Base-by-base conservation (phyloP, 495 filamentous ascomycete species). In the Penicillium verhagenii region DNA sequence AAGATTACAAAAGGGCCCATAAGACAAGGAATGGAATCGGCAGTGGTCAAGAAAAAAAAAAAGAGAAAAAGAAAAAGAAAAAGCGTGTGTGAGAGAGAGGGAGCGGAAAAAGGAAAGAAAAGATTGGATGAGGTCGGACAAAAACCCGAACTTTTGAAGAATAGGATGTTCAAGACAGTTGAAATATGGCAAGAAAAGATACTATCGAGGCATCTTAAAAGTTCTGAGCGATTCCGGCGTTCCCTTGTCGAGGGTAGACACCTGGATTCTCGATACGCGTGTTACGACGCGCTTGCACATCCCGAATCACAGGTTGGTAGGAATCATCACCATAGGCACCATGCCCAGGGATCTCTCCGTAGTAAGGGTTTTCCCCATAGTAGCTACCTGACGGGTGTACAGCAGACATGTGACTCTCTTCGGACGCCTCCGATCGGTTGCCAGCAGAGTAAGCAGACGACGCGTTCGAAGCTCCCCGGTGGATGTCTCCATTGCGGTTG, bases 141-240 rank as follows among this genome's bases (percentile, higher is more conserved):
- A 44, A 31, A 35, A 38, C 40, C 44, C 37, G 59, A 53, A 55
- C 39, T 60, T 54, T 59, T 59, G 39, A 38, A 16, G 25, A 47
- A 19, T 19, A n/a, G 14, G 24, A 47, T 8, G 18, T 19, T 16
- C 47, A n/a, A 14, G 26, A 28, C 9, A 4, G 0, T 3, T 18
- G 6, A n/a, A 46, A n/a, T 39, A 16, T 39, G 37, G 23, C 23
- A 50, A 37, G 24, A 42, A 21, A 19, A 26, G 20, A 26, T 48
- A 9, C 11, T 37, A 35, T 29, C 25, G 14, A 35, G 13, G 13
- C 7, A 47, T 20, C 47, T 70, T 79, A 98, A 62, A 98, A 98
- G 63, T 98, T 98, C 68, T 97, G 94, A n/a, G 94, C 90, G 65
- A 98, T 98, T 46, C 94, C 94, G 25, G 91, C 90, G 62, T 89